Percentiles rank a stretch among this genome's conserved stretches.
Conservation (phyloP, 805 yeast genomes). For the Myxozyma vanderwaltii region DNA sequence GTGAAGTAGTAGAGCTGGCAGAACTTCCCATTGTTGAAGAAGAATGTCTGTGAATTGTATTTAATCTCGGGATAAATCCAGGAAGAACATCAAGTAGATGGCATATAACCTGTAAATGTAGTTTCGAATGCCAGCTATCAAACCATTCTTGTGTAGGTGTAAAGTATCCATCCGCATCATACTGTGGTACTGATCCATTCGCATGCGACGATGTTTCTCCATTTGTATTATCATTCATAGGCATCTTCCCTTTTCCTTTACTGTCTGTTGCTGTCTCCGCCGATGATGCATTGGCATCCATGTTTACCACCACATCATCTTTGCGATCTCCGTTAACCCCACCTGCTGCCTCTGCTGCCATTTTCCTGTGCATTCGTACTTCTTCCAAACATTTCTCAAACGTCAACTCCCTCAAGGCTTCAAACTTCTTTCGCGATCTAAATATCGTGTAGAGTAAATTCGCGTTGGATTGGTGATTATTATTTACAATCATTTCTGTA, state of each 20-base stretch:
- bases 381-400: slow-evolving; percentile 29
- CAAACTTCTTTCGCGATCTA: slow-evolving; percentile 34
- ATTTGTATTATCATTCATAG: not conserved
- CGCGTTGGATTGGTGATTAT: slow-evolving; percentile 37
- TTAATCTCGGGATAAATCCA: slow-evolving; percentile 19
- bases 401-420: slow-evolving; percentile 22
- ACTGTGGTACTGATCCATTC: not conserved
- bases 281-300: slow-evolving; percentile 12
- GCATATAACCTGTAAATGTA: slow-evolving; percentile 11
- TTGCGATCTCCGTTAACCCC: slow-evolving; percentile 16
- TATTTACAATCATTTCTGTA: slow-evolving; percentile 33
- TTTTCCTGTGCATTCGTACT: slow-evolving; percentile 14
- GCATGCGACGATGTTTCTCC: not conserved
- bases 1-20: slow-evolving; percentile 6
- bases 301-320: slow-evolving; percentile 21
- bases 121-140: slow-evolving; percentile 31
- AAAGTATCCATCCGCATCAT: slow-evolving; percentile 33
- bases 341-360: not conserved
- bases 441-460: slow-evolving; percentile 37
- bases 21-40: not conserved
- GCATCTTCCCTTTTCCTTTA: slow-evolving; percentile 29
- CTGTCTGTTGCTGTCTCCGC: not conserved
- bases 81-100: slow-evolving; percentile 23
- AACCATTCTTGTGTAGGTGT: slow-evolving; percentile 56
- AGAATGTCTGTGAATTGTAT: not conserved